Base-by-base conservation (phyloP, 176 grass and related monocot genomes). In the Saccharum spontaneum region DNA sequence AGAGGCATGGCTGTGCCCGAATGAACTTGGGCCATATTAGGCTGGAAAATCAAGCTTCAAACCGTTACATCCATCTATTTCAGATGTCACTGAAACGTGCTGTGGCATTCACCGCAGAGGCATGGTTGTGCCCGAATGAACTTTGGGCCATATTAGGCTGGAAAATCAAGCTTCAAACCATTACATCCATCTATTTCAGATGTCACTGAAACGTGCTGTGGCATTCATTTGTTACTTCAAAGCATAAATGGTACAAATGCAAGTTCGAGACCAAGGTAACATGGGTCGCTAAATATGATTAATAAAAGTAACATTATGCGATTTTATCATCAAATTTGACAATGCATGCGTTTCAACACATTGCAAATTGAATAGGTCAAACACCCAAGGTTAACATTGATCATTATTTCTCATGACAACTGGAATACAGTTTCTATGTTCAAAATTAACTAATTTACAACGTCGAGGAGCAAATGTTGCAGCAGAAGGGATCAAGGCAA, bases 381-480 rank as follows among this genome's bases (percentile, higher is more conserved):
- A 84, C 55, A 64, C 39, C 9, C 48, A 28, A 9, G 3, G 23
- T 84, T 77, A 90, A 69, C 49, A 70, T 44, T 87, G 30, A 76
- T 36, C 10, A 55, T 87, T 84, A 76, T 80, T 84, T 48, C 12
- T 74, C 39, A 64, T 28, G 71, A 80, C 71, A 83, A 69, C 74
- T 41, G 30, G n/a, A 73, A 84, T 87, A 84, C 80, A 76, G 61
- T 80, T 63, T 75, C 40, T 34, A 52, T 84, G 48, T 64, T 44
- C 39, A 68, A 31, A 9, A 64, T 54, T 23, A 61, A 87, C 63
- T 91, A 91, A 77, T 87, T 84, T 91, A 91, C 89, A 91, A 48
- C 22, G 34, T 36, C 12, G 39, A 62, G 62, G 50, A 46, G 3
- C 50, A 88, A 57, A 71, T 44, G 81, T 71, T 77, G 64, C 41